These are phyloP conservation scores for Penicillium longicatenatum DNA, from an alignment of 495 filamentous ascomycete genomes.

Conservation along the genomic window DNA sequence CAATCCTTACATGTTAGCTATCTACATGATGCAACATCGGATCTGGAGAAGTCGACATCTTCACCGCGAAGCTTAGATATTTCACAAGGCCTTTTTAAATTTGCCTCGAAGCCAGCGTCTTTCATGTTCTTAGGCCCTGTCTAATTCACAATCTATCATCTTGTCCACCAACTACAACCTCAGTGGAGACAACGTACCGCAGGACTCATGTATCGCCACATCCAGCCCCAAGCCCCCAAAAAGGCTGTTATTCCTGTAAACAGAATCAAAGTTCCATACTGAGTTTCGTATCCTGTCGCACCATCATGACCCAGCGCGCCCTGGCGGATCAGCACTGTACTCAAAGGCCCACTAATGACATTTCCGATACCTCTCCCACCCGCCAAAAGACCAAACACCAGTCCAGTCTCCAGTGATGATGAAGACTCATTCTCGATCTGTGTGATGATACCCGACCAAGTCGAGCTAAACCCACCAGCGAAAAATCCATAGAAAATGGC, in stretches of 20 bases:
- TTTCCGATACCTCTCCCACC: constrained; percentile 68
- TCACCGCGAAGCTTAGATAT: too few species aligned
- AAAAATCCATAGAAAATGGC: constrained; percentile 70
- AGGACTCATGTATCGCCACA: constrained; percentile 33
- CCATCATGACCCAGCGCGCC: constrained; percentile 28
- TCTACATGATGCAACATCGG: too few species aligned
- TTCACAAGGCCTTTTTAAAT: too few species aligned
- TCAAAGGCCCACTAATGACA: constrained; percentile 61
- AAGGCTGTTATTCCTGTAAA: constrained; percentile 49
- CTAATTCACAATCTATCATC: neutral
- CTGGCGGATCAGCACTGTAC: constrained; percentile 52
- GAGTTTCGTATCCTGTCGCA: constrained; percentile 36
- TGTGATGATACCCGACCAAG: constrained; percentile 64
- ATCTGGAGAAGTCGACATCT: too few species aligned
- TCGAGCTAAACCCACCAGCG: constrained; percentile 61
- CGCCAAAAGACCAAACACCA: constrained; percentile 64
- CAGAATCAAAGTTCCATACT: constrained; percentile 47
- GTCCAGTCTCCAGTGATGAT: constrained; percentile 52
- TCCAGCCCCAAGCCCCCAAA: constrained; percentile 39
- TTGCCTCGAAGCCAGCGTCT: too few species aligned
- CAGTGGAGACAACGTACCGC: constrained; percentile 10
- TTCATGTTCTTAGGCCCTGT: too few species aligned
- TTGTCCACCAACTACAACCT: neutral
- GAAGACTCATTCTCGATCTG: constrained; percentile 50
- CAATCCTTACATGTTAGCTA: too few species aligned